phyloP scores from a whole-genome alignment of 2,329 filamentous ascomycete genomes.

The Calonectria ilicicola region DNA sequence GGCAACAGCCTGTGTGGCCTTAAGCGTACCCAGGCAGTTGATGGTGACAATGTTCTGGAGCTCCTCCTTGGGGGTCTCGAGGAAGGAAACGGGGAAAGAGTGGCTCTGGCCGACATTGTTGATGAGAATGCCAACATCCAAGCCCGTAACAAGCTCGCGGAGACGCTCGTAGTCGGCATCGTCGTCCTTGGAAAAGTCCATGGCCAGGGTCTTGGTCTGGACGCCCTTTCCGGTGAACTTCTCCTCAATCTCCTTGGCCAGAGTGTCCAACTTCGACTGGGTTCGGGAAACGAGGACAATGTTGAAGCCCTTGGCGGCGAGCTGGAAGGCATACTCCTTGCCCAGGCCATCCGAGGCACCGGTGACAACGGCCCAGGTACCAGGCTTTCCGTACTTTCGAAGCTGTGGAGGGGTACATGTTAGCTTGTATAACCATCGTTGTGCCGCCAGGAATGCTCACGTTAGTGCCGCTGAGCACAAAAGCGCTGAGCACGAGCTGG shows the following conservation, averaged over 20 bases:
- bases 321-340: conserved; percentile 93
- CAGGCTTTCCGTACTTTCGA: conserved; percentile 88
- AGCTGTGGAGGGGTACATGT: conserved; percentile 65
- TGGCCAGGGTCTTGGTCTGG: conserved; percentile 82
- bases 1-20: conserved; percentile 86
- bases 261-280: conserved; percentile 85
- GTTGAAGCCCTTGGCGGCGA: conserved; percentile 94
- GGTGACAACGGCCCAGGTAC: conserved; percentile 94
- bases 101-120: conserved; percentile 98
- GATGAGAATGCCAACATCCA: conserved; percentile 89
- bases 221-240: conserved; percentile 73
- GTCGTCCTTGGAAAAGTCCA: conserved; percentile 89
- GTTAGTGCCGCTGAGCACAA: conserved; percentile 74
- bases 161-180: conserved; percentile 85
- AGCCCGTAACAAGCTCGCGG: conserved; percentile 73
- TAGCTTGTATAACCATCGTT: not conserved
- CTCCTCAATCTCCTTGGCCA: conserved; percentile 80
- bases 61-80: conserved; percentile 82
- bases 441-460: conserved; percentile 55
- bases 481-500: conserved; percentile 74
- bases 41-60: conserved; percentile 92
- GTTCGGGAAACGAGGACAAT: conserved; percentile 95
- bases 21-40: conserved; percentile 92
- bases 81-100: conserved; percentile 90
- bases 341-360: conserved; percentile 96